Conservation (phyloP, 331 rosid species). For the Malus hybrid region DNA sequence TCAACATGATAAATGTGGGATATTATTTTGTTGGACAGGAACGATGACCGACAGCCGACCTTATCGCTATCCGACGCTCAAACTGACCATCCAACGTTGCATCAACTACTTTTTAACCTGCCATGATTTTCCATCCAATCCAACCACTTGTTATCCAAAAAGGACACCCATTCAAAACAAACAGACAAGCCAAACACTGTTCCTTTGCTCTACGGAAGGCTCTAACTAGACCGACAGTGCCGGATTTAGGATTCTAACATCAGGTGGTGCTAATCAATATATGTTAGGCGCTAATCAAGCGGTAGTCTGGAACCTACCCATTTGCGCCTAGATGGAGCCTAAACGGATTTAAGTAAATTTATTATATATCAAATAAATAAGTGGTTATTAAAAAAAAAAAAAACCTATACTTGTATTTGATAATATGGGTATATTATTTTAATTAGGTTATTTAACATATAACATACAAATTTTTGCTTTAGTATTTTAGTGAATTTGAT, state of each 20-base stretch:
- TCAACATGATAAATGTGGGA: background rate
- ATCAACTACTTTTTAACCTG: background rate
- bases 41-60: background rate
- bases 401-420: too few species aligned
- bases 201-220: background rate
- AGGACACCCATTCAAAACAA: background rate
- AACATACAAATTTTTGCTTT: too few species aligned
- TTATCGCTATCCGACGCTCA: background rate
- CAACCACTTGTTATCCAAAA: background rate
- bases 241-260: too few species aligned
- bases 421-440: too few species aligned
- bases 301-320: accelerated
- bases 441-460: too few species aligned
- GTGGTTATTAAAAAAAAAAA: too few species aligned
- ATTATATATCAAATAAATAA: too few species aligned
- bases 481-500: too few species aligned
- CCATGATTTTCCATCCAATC: background rate
- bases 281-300: accelerated
- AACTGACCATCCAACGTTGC: background rate
- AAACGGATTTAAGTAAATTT: accelerated
- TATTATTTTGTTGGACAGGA: too few species aligned
- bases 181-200: background rate
- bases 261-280: too few species aligned
- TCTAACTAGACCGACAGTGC: accelerated
- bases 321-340: accelerated